phyloP scores from a whole-genome alignment of 345 rosid genomes.

The Corchorus olitorius region DNA sequence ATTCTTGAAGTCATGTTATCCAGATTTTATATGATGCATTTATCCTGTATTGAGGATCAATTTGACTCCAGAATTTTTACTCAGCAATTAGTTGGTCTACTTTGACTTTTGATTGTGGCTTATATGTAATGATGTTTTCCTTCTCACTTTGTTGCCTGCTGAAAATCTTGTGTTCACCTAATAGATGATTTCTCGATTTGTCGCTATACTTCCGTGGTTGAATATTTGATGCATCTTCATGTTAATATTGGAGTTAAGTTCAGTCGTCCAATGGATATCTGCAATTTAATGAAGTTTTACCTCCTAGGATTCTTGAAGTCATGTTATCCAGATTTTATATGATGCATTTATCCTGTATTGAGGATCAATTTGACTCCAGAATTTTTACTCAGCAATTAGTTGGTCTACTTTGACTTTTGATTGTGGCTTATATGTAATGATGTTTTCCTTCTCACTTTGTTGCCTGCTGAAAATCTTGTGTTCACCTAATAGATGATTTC shows the following conservation, averaged over 20 bases:
- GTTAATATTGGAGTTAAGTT: not conserved
- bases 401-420: not conserved
- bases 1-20: not conserved
- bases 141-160: not conserved
- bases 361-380: not conserved
- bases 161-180: too few relatives aligned
- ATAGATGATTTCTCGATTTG: too few relatives aligned
- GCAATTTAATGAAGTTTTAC: constrained; percentile 6
- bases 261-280: not conserved
- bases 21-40: not conserved
- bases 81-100: not conserved
- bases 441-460: not conserved
- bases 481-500: constrained; percentile 6
- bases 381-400: not conserved
- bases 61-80: not conserved
- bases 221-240: not conserved
- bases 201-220: not conserved
- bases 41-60: not conserved
- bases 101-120: constrained; percentile 1
- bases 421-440: constrained; percentile 9
- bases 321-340: not conserved
- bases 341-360: not conserved
- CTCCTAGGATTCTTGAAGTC: not conserved
- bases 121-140: constrained; percentile 8
- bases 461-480: not conserved